Percentiles rank a stretch among this genome's conserved stretches.
Conservation (phyloP, 305 asterid species). For the Salvia sclarea region DNA sequence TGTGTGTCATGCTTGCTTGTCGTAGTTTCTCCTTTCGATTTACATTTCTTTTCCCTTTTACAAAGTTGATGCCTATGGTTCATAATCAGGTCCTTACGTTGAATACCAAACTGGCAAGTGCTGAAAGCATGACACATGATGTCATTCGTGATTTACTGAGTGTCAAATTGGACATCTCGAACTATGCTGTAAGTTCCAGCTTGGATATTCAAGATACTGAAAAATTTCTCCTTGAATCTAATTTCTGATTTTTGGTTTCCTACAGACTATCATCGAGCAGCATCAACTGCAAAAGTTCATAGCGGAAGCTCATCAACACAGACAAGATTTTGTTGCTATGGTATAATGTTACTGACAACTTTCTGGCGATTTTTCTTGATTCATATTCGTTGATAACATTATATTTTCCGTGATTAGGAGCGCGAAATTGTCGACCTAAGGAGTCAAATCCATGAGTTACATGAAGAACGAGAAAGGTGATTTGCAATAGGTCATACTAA, state of each 20-base stretch:
- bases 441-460: conserved; percentile 57
- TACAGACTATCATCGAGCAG: conserved; percentile 69
- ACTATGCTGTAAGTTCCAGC: conserved; percentile 66
- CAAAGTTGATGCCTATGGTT: background rate
- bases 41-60: conserved; percentile 24
- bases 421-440: conserved; percentile 56
- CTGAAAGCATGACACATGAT: conserved; percentile 96
- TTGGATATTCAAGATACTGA: conserved; percentile 14
- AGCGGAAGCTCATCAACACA: conserved; percentile 72
- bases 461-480: conserved; percentile 75
- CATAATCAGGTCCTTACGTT: conserved; percentile 65
- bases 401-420: conserved; percentile 53
- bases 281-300: conserved; percentile 73
- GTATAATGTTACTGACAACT: conserved; percentile 38
- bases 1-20: background rate
- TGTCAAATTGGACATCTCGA: conserved; percentile 82
- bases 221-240: conserved; percentile 16
- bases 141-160: conserved; percentile 93
- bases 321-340: conserved; percentile 54
- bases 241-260: conserved; percentile 26
- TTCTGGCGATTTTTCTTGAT: conserved; percentile 11
- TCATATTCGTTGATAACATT: conserved; percentile 27
- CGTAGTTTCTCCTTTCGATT: conserved; percentile 12
- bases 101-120: conserved; percentile 73
- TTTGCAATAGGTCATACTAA: conserved; percentile 20